Conservation (phyloP, 139 green algal species). For the Zygnema circumcarinatum region DNA sequence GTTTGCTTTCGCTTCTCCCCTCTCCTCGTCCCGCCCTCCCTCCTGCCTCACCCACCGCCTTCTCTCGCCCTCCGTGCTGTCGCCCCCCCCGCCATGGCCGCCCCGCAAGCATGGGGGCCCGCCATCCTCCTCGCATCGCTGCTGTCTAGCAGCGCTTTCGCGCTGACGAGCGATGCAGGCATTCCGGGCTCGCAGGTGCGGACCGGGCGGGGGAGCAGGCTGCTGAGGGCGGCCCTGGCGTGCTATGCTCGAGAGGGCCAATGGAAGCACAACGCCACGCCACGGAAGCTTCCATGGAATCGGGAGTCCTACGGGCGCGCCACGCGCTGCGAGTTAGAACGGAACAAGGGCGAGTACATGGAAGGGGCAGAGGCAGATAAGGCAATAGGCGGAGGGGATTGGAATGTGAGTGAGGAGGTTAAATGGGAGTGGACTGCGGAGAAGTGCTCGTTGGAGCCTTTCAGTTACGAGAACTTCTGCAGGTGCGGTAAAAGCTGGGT, state of each 20-base stretch:
- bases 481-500: too few species aligned
- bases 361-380: neutral
- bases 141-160: too few species aligned
- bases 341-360: too few species aligned
- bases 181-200: conserved; percentile 18
- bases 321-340: neutral
- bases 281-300: conserved; percentile 20
- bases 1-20: neutral
- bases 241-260: neutral
- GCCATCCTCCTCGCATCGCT: neutral
- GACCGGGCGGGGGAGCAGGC: neutral
- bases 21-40: neutral
- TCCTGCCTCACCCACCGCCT: neutral
- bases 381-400: neutral
- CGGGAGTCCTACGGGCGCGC: neutral
- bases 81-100: too few species aligned
- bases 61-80: neutral
- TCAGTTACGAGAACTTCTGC: neutral
- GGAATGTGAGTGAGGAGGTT: neutral
- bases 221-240: neutral
- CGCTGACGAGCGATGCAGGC: neutral
- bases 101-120: neutral
- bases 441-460: neutral
- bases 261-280: conserved; percentile 13
- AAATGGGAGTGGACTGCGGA: neutral